These are phyloP conservation scores for Skeletonema costatum DNA, from an alignment of 108 stramenopile genomes.

Conservation along the genomic window DNA sequence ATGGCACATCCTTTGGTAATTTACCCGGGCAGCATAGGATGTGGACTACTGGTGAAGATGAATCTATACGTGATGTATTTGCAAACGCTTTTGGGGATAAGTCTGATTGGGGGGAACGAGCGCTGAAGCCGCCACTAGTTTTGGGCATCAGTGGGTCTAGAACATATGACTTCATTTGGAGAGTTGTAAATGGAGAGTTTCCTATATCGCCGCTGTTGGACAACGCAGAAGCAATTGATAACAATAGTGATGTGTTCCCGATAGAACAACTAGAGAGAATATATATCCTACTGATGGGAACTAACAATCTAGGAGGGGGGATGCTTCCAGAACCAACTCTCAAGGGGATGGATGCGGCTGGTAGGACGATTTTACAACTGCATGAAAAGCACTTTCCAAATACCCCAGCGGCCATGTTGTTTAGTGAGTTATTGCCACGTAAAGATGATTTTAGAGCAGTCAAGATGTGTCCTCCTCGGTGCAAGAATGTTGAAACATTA, in stretches of 20 bases:
- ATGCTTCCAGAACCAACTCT: conserved; percentile 37
- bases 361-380: conserved; percentile 9
- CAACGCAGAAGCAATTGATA: background rate
- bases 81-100: conserved; percentile 17
- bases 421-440: conserved; percentile 38
- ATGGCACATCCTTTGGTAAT: conserved; percentile 37
- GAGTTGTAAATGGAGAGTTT: conserved; percentile 38
- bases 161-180: conserved; percentile 46
- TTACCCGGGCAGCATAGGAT: conserved; percentile 14
- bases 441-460: conserved; percentile 36
- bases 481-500: conserved; percentile 19
- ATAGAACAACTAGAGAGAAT: conserved; percentile 23
- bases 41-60: conserved; percentile 14
- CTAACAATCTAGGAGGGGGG: conserved; percentile 59
- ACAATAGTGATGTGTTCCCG: background rate
- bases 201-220: conserved; percentile 19
- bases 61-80: conserved; percentile 19
- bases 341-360: conserved; percentile 42
- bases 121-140: conserved; percentile 27
- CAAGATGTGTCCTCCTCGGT: conserved; percentile 52
- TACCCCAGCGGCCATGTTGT: conserved; percentile 30
- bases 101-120: conserved; percentile 16
- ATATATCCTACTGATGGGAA: conserved; percentile 53
- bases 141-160: conserved; percentile 37
- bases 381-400: background rate